These are phyloP conservation scores for Starmera dryadoides DNA, from an alignment of 805 yeast genomes.

Conservation along the genomic window DNA sequence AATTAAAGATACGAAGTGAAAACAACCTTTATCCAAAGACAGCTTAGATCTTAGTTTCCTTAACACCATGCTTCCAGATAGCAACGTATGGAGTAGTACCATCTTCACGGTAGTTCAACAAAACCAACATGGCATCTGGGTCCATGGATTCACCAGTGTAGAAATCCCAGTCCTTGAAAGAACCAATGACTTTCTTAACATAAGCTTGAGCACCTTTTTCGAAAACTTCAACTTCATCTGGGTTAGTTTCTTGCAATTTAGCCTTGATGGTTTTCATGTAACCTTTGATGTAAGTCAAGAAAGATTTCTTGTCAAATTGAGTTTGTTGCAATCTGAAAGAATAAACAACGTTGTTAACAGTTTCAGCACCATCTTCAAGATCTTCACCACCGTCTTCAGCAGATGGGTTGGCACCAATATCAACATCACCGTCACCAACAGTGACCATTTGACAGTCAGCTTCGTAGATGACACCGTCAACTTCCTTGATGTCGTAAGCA, in stretches of 20 bases:
- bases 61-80: conserved; percentile 98
- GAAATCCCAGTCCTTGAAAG: conserved; percentile 99
- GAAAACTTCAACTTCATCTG: conserved; percentile 80
- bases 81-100: conserved; percentile 97
- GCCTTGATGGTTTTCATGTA: conserved; percentile 97
- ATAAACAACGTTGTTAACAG: conserved; percentile 97
- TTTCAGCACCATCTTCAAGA: conserved; percentile 76
- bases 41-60: conserved; percentile 77
- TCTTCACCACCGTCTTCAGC: conserved; percentile 88
- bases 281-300: conserved; percentile 93
- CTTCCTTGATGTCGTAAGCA: conserved; percentile 86
- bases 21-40: conserved; percentile 1
- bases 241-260: conserved; percentile 79
- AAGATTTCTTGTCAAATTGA: conserved; percentile 95
- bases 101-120: conserved; percentile 99
- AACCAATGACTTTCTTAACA: conserved; percentile 91
- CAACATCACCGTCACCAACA: conserved; percentile 87
- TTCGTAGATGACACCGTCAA: conserved; percentile 90
- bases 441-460: conserved; percentile 93
- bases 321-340: conserved; percentile 98
- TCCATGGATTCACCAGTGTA: conserved; percentile 99
- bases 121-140: conserved; percentile 98
- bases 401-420: conserved; percentile 99
- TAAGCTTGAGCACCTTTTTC: conserved; percentile 97
- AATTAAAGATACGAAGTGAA: too few species aligned